Percentiles rank a stretch among this genome's conserved stretches.
phyloP scores from a whole-genome alignment of 306 rosid genomes.

The Prunus salicina region DNA sequence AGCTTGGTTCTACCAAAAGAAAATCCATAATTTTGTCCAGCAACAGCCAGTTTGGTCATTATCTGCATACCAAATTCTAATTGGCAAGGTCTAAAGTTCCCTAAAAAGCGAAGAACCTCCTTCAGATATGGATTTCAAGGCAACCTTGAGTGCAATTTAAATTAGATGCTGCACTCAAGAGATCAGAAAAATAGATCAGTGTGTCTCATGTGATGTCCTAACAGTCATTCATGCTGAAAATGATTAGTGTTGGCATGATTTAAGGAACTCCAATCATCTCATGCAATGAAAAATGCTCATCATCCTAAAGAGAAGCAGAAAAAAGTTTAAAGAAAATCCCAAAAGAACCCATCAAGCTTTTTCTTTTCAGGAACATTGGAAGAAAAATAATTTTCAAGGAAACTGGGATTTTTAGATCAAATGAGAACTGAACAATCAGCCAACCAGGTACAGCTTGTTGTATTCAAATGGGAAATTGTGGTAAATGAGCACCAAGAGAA shows the following conservation, averaged over 20 bases:
- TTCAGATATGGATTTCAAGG: neutral
- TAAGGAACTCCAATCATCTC: neutral
- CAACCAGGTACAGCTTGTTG: neutral
- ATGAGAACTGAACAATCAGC: constrained; percentile 5
- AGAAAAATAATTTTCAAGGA: neutral
- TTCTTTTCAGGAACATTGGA: neutral
- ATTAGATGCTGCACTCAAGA: neutral
- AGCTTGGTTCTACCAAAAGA: neutral
- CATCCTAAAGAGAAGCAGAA: neutral
- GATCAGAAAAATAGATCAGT: neutral
- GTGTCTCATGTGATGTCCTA: neutral
- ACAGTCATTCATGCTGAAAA: neutral
- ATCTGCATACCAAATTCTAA: neutral
- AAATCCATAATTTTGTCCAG: neutral
- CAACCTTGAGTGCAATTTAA: neutral
- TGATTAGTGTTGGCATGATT: neutral
- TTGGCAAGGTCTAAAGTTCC: neutral
- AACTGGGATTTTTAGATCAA: constrained; percentile 5
- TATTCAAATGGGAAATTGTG: neutral
- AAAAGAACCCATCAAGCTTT: neutral
- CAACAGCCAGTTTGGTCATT: neutral
- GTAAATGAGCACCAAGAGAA: neutral
- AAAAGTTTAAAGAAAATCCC: neutral
- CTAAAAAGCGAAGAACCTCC: neutral
- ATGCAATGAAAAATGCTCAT: neutral